Conservation (phyloP, 352 stramenopile genomes). For the Elongisporangium anandrum region DNA sequence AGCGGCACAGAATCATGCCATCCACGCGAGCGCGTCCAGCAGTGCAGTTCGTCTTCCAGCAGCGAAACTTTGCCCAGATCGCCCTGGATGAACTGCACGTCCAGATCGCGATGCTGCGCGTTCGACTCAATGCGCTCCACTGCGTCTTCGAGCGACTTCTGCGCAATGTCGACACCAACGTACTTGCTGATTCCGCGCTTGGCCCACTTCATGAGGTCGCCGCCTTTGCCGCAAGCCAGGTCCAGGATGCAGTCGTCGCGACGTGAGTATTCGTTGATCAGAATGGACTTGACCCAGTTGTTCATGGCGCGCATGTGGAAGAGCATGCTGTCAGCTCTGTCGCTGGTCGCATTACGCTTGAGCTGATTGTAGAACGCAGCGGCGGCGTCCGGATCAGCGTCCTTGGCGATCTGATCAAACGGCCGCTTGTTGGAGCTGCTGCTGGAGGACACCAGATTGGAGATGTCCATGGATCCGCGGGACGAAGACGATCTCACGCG, state of each 20-base stretch:
- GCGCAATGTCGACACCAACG: slow-evolving; percentile 97
- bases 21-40: slow-evolving; percentile 54
- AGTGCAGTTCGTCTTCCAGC: slow-evolving; percentile 56
- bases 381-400: slow-evolving; percentile 54
- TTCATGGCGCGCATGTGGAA: slow-evolving; percentile 98
- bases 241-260: slow-evolving; percentile 92
- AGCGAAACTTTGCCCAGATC: slow-evolving; percentile 72
- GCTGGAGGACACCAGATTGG: slow-evolving; percentile 36
- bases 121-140: slow-evolving; percentile 81
- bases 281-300: slow-evolving; percentile 98
- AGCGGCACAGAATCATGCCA: slow-evolving; percentile 62
- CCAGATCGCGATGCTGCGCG: slow-evolving; percentile 60
- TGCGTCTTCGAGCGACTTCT: slow-evolving; percentile 94
- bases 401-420: slow-evolving; percentile 52
- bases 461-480: slow-evolving; percentile 43
- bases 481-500: slow-evolving; percentile 10
- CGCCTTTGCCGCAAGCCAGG: slow-evolving; percentile 97
- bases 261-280: slow-evolving; percentile 89
- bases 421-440: slow-evolving; percentile 29
- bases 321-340: slow-evolving; percentile 87
- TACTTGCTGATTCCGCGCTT: slow-evolving; percentile 91
- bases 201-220: slow-evolving; percentile 97
- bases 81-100: slow-evolving; percentile 76
- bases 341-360: slow-evolving; percentile 60
- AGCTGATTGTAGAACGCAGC: slow-evolving; percentile 86